Conservation (phyloP, 371 early-diverging fungal species). For the Apophysomyces elegans region DNA sequence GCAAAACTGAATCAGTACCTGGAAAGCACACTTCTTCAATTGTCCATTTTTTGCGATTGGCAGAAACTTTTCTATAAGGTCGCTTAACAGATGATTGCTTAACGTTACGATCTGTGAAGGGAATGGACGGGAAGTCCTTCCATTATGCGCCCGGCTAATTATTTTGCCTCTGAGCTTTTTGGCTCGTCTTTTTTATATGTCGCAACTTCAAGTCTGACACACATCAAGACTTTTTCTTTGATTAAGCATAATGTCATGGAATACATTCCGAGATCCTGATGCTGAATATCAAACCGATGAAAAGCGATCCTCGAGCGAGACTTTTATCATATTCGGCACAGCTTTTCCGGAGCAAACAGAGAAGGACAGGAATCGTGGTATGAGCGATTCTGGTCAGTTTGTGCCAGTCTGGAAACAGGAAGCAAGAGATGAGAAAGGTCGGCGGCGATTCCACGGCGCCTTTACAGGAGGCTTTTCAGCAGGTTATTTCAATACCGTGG, state of each 20-base stretch:
- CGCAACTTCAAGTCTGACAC: neutral
- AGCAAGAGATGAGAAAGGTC: constrained; percentile 81
- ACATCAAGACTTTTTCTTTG: neutral
- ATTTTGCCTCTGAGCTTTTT: no score
- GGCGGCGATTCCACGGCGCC: constrained; percentile 91
- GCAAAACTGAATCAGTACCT: no score
- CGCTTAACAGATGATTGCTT: no score
- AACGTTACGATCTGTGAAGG: no score
- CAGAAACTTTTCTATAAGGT: no score
- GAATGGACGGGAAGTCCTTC: no score
- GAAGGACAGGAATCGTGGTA: constrained; percentile 41
- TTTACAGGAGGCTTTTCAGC: constrained; percentile 95
- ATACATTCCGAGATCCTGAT: constrained; percentile 6
- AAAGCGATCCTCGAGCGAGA: constrained; percentile 25
- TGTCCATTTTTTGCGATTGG: no score
- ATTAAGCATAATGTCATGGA: neutral
- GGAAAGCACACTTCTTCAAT: no score
- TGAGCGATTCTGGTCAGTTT: constrained; percentile 52
- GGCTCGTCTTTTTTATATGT: neutral
- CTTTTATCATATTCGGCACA: constrained; percentile 51
- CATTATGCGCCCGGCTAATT: no score
- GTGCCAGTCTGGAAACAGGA: constrained; percentile 63
- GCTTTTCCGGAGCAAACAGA: constrained; percentile 56
- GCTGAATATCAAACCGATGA: constrained; percentile 2
- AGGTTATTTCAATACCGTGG: constrained; percentile 94